Evolutionary conservation across 2,329 filamentous ascomycete genomes (phyloP).

Genomic region (Epichloe elymi): DNA sequence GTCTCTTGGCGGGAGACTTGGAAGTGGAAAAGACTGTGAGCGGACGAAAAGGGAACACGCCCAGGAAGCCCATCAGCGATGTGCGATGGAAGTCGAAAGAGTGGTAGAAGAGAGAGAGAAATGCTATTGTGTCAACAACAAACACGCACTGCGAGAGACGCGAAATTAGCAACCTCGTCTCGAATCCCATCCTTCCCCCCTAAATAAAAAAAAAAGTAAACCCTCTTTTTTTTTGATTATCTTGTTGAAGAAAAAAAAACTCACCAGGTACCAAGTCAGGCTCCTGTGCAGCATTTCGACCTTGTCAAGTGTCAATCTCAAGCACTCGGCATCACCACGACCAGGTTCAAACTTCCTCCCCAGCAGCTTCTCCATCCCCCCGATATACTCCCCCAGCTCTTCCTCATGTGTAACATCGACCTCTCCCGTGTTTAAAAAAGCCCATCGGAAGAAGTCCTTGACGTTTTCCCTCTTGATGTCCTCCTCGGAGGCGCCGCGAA

Average conservation of each 20-base stretch:
- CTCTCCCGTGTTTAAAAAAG: conserved; percentile 37
- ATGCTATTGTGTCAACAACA: conserved; percentile 29
- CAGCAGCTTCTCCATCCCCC: conserved; percentile 35
- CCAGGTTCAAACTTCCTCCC: conserved; percentile 36
- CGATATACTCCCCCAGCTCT: conserved; percentile 40
- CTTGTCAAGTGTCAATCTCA: conserved; percentile 44
- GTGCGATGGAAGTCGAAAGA: conserved; percentile 36
- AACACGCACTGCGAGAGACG: conserved; percentile 24
- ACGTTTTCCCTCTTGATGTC: conserved; percentile 48
- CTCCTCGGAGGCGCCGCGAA: conserved; percentile 34
- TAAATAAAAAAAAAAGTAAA: too few species aligned
- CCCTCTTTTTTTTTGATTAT: too few species aligned
- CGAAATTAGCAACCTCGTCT: too few species aligned
- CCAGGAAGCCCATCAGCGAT: conserved; percentile 17
- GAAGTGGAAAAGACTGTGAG: conserved; percentile 31
- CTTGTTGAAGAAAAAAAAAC: conserved; percentile 9
- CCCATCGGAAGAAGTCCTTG: conserved; percentile 49
- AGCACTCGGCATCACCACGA: conserved; percentile 34
- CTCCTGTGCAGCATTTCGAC: conserved; percentile 43
- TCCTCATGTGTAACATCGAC: conserved; percentile 31
- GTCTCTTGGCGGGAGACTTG: conserved; percentile 30
- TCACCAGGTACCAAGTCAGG: conserved; percentile 42
- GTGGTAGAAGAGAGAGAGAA: conserved; percentile 22
- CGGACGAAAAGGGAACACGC: conserved; percentile 41
- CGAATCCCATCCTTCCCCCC: too few species aligned